phyloP scores from a whole-genome alignment of 2,329 filamentous ascomycete genomes.

The Cladophialophora yegresii region DNA sequence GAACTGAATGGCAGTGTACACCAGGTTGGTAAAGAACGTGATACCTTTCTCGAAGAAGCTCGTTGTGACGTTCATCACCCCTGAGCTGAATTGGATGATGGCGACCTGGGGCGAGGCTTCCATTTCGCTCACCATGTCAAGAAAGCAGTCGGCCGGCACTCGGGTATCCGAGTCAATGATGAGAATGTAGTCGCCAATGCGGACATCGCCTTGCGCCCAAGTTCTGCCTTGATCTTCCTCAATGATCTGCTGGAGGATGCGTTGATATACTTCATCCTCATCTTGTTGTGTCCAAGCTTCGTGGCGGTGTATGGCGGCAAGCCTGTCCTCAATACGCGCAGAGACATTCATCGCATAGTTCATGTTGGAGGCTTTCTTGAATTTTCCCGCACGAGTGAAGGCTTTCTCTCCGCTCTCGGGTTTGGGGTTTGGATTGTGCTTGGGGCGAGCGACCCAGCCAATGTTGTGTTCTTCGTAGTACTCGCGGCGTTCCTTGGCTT shows the following conservation, averaged over 20 bases:
- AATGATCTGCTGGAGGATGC: slow-evolving; percentile 54
- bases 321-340: slow-evolving; percentile 62
- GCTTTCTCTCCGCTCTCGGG: slow-evolving; percentile 22
- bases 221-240: slow-evolving; percentile 56
- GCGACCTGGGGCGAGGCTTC: slow-evolving; percentile 68
- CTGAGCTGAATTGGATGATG: slow-evolving; percentile 71
- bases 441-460: slow-evolving; percentile 54
- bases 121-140: slow-evolving; percentile 74
- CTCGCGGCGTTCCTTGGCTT: slow-evolving; percentile 48
- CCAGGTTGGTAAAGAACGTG: slow-evolving; percentile 76
- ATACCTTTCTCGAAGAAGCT: slow-evolving; percentile 75
- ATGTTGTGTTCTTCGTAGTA: slow-evolving; percentile 56
- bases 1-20: slow-evolving; percentile 72
- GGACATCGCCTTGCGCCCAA: slow-evolving; percentile 79
- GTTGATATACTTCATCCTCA: slow-evolving; percentile 52
- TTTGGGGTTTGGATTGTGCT: slow-evolving; percentile 52
- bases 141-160: slow-evolving; percentile 66
- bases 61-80: slow-evolving; percentile 73
- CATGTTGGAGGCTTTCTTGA: slow-evolving; percentile 77
- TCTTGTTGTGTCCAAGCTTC: slow-evolving; percentile 40
- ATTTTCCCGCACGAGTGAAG: slow-evolving; percentile 59
- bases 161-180: slow-evolving; percentile 70
- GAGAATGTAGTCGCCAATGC: slow-evolving; percentile 75
- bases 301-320: slow-evolving; percentile 40
- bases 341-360: slow-evolving; percentile 67